phyloP scores from a whole-genome alignment of 768 basidiomycete species.

The Hypsizygus marmoreus region DNA sequence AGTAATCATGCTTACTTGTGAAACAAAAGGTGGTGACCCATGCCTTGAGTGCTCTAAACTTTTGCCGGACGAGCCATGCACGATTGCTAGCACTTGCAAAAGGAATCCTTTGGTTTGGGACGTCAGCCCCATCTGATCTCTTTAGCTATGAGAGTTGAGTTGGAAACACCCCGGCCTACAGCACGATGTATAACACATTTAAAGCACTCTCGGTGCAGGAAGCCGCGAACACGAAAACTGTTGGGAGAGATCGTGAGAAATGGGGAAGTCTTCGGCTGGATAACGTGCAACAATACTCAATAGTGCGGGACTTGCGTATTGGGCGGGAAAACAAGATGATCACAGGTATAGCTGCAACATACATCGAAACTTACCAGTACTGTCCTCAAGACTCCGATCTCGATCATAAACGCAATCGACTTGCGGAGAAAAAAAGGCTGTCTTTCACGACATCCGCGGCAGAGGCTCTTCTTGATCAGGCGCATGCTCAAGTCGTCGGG shows the following conservation, averaged over 20 bases:
- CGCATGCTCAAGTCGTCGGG: too few species aligned
- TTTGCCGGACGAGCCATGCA: slow-evolving; percentile 18
- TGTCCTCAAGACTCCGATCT: too few species aligned
- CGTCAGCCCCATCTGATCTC: slow-evolving; percentile 14
- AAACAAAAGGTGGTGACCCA: slow-evolving; percentile 16
- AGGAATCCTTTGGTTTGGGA: slow-evolving; percentile 23
- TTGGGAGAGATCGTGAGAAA: slow-evolving; percentile 15
- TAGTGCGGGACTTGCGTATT: slow-evolving; percentile 27
- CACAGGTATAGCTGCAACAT: too few species aligned
- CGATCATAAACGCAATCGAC: too few species aligned
- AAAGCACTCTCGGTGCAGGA: slow-evolving; percentile 22
- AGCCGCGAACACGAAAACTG: slow-evolving; percentile 8
- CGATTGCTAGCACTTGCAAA: slow-evolving; percentile 17
- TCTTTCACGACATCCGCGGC: too few species aligned
- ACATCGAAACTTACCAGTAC: too few species aligned
- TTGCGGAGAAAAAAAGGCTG: too few species aligned
- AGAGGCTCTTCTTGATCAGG: too few species aligned
- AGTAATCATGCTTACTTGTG: too few species aligned
- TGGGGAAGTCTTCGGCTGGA: slow-evolving; percentile 23
- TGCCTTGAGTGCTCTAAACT: slow-evolving; percentile 10
- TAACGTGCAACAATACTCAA: slow-evolving; percentile 30
- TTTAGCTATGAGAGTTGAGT: slow-evolving; percentile 16
- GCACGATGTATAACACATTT: slow-evolving; percentile 17
- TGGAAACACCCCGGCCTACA: slow-evolving; percentile 20
- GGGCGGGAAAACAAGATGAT: slow-evolving; percentile 29